Conservation (phyloP, 176 grass and related monocot genomes). For the Zizania latifolia region DNA sequence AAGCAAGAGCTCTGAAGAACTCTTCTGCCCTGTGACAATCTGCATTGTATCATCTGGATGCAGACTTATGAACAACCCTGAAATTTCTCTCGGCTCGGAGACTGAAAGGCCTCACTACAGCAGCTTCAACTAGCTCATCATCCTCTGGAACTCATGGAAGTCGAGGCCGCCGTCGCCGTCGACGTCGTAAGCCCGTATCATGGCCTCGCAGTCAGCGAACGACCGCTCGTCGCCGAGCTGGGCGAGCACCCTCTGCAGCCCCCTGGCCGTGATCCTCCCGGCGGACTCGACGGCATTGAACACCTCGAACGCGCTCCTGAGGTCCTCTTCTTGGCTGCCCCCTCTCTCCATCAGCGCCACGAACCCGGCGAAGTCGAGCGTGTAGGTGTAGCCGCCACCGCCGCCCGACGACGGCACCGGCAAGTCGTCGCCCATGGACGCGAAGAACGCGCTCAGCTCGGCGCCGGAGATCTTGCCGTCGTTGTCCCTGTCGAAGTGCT, state of each 20-base stretch:
- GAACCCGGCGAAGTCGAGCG: constrained; percentile 79
- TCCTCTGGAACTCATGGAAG: constrained; percentile 84
- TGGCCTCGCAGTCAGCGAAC: constrained; percentile 64
- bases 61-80: constrained; percentile 34
- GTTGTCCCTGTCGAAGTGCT: constrained; percentile 74
- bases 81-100: neutral
- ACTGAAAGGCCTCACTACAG: neutral
- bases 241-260: constrained; percentile 69
- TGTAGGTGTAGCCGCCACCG: constrained; percentile 21
- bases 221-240: constrained; percentile 76
- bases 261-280: constrained; percentile 72
- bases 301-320: constrained; percentile 76
- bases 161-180: constrained; percentile 86
- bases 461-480: constrained; percentile 72
- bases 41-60: constrained; percentile 49
- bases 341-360: constrained; percentile 77
- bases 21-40: neutral
- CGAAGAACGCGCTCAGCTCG: constrained; percentile 70
- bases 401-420: constrained; percentile 23
- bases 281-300: constrained; percentile 74
- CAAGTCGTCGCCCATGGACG: constrained; percentile 73
- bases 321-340: constrained; percentile 60
- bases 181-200: constrained; percentile 83
- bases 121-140: constrained; percentile 67
- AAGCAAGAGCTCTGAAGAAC: neutral